Base-by-base conservation (phyloP, 2,329 filamentous ascomycete species). In the Diaporthe batatas region DNA sequence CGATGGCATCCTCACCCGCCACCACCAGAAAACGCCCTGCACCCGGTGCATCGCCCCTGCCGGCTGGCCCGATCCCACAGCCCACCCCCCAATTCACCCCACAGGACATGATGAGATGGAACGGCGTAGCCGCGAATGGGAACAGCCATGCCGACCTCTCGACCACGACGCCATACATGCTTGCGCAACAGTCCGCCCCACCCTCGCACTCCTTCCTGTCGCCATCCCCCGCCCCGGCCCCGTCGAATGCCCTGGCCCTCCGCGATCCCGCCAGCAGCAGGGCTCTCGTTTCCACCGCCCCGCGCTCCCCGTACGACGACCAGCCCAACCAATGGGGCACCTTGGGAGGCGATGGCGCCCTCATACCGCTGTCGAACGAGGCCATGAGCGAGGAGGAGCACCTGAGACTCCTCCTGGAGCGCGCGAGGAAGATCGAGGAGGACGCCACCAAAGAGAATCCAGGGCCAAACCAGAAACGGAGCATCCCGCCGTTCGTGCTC, bases 401-500 rank as follows among this genome's bases (percentile, higher is more conserved):
- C 29, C 88, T 92, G 76, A 86, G 93, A 75, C 95, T 95, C 11
- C 65, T 57, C 21, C 21, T 74, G 42, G 73, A 49, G 36, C 70
- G 69, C 54, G 73, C 73, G 39, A 55, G 54, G 18, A 98, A 97
- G 85, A 91, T 92, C 79, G 96, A 98, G 73, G 92, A 95, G 0
- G 93, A 95, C 80, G 89, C 92, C 21, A 98, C 98, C 83, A 88
- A 95, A 78, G 98, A 98, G 83, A 94, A 97, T 79, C 64, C 71
- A 10, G 73, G 73, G 1, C 58, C 70, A 5, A 68, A 57, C 53
- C 70, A 69, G 55, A 74, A 74, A 54, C 68, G 71, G 53, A 72
- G 67, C 10, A 98, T 99, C 14, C 96, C 96, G 0, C 96, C 96
- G 0, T 99, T 99, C 85, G 95, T 99, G 55, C 95, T 98, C 82